These are phyloP conservation scores for Ogataea haglerorum DNA, from an alignment of 805 yeast genomes.

Conservation along the genomic window DNA sequence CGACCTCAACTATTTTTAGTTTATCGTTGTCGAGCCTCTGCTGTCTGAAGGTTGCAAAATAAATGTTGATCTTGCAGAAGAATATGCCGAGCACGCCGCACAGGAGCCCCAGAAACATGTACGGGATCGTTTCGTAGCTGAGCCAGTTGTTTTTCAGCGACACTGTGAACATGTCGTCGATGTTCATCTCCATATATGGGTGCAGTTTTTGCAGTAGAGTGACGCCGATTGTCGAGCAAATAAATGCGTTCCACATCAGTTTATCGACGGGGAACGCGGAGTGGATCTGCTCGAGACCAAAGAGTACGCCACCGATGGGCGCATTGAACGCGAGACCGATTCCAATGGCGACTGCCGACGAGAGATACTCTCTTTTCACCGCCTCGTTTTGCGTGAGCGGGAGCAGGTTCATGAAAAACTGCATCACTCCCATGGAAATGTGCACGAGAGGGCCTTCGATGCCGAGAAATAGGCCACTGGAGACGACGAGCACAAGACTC, in stretches of 20 bases:
- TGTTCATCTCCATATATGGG: constrained; percentile 45
- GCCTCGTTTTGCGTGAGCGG: constrained; percentile 48
- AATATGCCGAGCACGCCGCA: constrained; percentile 67
- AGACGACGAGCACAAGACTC: constrained; percentile 62
- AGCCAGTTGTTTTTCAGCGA: constrained; percentile 72
- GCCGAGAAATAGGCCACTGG: constrained; percentile 81
- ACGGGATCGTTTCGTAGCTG: constrained; percentile 66
- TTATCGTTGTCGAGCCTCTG: constrained; percentile 24
- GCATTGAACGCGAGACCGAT: constrained; percentile 82
- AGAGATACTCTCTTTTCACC: constrained; percentile 56
- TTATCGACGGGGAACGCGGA: constrained; percentile 59
- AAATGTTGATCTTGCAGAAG: constrained; percentile 47
- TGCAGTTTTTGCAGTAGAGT: constrained; percentile 51
- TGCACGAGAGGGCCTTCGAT: constrained; percentile 87
- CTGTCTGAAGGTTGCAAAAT: constrained; percentile 36
- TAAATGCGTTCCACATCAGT: constrained; percentile 81
- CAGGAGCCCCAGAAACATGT: constrained; percentile 60
- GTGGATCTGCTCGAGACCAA: constrained; percentile 66
- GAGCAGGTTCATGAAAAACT: constrained; percentile 31
- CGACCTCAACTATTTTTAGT: constrained; percentile 45
- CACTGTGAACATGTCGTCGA: constrained; percentile 51
- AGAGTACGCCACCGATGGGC: constrained; percentile 85
- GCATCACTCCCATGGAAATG: constrained; percentile 61
- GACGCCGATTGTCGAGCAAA: constrained; percentile 71
- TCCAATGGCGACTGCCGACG: constrained; percentile 82